phyloP scores from a whole-genome alignment of 345 rosid species.

The Syzygium jambos region DNA sequence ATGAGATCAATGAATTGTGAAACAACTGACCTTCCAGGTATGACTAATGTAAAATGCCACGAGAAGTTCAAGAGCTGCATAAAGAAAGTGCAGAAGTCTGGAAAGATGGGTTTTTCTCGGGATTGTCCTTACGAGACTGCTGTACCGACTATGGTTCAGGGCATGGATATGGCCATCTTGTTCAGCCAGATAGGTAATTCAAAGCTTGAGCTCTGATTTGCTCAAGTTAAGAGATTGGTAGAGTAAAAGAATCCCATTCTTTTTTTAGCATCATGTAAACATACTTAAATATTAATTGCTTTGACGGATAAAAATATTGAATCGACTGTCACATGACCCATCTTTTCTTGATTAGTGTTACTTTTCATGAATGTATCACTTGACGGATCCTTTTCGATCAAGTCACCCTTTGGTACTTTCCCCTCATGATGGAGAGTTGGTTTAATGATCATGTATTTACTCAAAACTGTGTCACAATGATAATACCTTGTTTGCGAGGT shows the following conservation, averaged over 20 bases:
- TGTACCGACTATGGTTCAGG: slow-evolving; percentile 71
- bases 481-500: background rate
- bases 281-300: background rate
- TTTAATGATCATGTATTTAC: background rate
- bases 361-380: background rate
- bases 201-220: slow-evolving; percentile 34
- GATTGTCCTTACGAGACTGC: slow-evolving; percentile 57
- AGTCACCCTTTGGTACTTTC: background rate
- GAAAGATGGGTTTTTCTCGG: slow-evolving; percentile 57
- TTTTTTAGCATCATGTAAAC: background rate
- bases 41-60: slow-evolving; percentile 58
- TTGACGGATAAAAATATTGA: background rate
- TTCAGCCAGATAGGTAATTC: slow-evolving; percentile 53
- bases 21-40: slow-evolving; percentile 23
- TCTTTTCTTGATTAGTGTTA: background rate
- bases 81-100: slow-evolving; percentile 44
- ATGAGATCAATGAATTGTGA: background rate
- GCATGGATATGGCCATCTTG: slow-evolving; percentile 81
- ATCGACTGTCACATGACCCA: background rate
- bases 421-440: background rate
- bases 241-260: background rate
- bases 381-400: background rate
- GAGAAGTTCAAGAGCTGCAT: slow-evolving; percentile 67
- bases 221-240: background rate
- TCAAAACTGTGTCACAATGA: background rate